phyloP scores from a whole-genome alignment of 2,329 filamentous ascomycete genomes.

The Leptographium galeiforme region DNA sequence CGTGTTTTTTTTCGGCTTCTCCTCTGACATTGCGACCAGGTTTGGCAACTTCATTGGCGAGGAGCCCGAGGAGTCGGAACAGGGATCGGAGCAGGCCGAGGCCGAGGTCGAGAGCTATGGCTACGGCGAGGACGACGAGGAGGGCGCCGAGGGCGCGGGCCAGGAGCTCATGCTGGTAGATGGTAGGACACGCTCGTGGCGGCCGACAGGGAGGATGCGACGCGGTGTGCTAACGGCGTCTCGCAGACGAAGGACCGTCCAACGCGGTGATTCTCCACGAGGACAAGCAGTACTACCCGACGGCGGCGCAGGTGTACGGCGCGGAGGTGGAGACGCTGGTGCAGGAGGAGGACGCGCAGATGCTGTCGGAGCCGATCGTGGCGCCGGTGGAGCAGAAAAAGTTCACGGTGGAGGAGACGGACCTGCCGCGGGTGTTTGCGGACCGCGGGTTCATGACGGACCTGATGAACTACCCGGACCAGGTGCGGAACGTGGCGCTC shows the following conservation, averaged over 20 bases:
- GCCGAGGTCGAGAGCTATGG: conserved; percentile 61
- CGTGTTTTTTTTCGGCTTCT: neutral
- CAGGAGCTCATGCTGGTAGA: conserved; percentile 93
- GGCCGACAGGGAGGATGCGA: neutral
- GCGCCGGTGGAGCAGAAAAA: conserved; percentile 89
- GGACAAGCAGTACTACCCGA: conserved; percentile 98
- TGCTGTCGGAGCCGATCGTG: conserved; percentile 83
- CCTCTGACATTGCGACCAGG: conserved; percentile 30
- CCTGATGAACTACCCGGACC: conserved; percentile 88
- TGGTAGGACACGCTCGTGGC: conserved; percentile 31
- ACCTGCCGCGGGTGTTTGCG: conserved; percentile 79
- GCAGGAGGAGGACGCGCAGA: conserved; percentile 93
- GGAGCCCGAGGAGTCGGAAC: conserved; percentile 69
- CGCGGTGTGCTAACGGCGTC: neutral
- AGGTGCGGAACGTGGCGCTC: conserved; percentile 84
- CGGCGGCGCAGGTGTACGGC: conserved; percentile 92
- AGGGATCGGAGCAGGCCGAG: conserved; percentile 63
- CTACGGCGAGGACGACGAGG: conserved; percentile 61
- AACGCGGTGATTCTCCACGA: conserved; percentile 97
- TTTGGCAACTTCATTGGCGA: conserved; percentile 99
- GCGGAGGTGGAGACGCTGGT: conserved; percentile 89
- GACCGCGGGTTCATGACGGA: conserved; percentile 88
- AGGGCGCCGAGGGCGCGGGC: conserved; percentile 49
- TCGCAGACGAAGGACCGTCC: conserved; percentile 64
- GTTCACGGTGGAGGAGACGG: conserved; percentile 84